Evolutionary conservation across 257 asterid species (phyloP).

Genomic region (Fraxinus pennsylvanica): DNA sequence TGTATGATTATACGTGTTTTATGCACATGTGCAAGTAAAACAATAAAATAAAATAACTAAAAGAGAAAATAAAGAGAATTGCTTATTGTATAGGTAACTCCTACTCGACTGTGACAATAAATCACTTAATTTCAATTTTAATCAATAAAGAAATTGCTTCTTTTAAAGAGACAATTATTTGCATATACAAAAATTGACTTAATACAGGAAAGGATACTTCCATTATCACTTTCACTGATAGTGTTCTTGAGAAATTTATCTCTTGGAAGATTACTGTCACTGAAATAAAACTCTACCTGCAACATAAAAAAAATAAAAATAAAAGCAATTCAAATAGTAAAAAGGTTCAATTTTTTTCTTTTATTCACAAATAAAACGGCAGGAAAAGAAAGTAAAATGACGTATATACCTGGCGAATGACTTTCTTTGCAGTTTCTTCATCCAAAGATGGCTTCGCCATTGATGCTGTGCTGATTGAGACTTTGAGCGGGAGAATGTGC

Average conservation of each 20-base stretch:
- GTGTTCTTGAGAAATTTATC: slow-evolving; percentile 69
- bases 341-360: not conserved
- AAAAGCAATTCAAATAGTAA: not conserved
- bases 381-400: not conserved
- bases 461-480: slow-evolving; percentile 11
- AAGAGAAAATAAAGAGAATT: not conserved
- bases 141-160: not conserved
- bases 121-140: not conserved
- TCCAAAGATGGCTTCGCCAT: slow-evolving; percentile 63
- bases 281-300: slow-evolving; percentile 95
- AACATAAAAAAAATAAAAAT: not conserved
- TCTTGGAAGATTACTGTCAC: slow-evolving; percentile 94
- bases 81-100: not conserved
- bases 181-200: not conserved
- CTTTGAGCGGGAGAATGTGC: not conserved
- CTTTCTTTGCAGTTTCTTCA: slow-evolving; percentile 78
- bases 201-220: slow-evolving; percentile 66
- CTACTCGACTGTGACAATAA: too few relatives aligned
- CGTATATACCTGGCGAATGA: slow-evolving; percentile 74
- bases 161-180: not conserved
- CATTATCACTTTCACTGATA: slow-evolving; percentile 76
- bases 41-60: not conserved
- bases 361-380: not conserved
- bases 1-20: not conserved
- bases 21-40: not conserved